Evolutionary conservation across 345 rosid species (phyloP).

Genomic region (Crucihimalaya himalaica): DNA sequence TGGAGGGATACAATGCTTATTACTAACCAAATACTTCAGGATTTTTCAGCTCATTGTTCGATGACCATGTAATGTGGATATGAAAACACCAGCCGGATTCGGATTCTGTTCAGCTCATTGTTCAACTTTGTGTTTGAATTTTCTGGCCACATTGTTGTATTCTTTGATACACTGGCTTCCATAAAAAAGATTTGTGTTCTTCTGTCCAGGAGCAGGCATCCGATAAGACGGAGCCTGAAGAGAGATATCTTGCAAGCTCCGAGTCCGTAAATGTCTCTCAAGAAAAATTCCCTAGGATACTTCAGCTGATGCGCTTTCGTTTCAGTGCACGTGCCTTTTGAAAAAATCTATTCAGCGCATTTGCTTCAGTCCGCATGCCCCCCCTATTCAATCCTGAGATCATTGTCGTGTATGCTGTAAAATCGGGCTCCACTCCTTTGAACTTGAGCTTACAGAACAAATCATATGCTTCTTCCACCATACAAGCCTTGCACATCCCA

Average conservation of each 20-base stretch:
- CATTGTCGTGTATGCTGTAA: slow-evolving; percentile 20
- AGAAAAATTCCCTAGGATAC: slow-evolving; percentile 41
- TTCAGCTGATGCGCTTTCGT: slow-evolving; percentile 14
- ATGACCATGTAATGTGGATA: slow-evolving; percentile 42
- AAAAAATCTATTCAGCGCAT: slow-evolving; percentile 11
- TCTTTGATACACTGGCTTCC: slow-evolving; percentile 47
- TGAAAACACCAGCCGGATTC: slow-evolving; percentile 41
- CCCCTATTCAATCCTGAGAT: slow-evolving; percentile 23
- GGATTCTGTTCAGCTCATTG: slow-evolving; percentile 44
- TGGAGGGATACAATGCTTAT: neutral
- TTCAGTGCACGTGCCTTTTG: neutral
- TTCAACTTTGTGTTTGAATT: slow-evolving; percentile 48
- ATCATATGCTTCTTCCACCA: slow-evolving; percentile 39
- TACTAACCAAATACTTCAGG: slow-evolving; percentile 54
- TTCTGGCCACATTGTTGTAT: slow-evolving; percentile 50
- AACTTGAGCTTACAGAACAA: slow-evolving; percentile 18
- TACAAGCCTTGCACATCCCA: slow-evolving; percentile 42
- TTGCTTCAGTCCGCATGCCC: slow-evolving; percentile 26
- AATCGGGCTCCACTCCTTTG: slow-evolving; percentile 26
- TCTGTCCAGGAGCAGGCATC: slow-evolving; percentile 69
- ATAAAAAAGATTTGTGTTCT: slow-evolving; percentile 37
- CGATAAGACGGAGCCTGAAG: slow-evolving; percentile 59
- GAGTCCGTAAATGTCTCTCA: slow-evolving; percentile 45
- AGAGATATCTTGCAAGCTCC: slow-evolving; percentile 54
- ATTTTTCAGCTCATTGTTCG: slow-evolving; percentile 47